phyloP scores from a whole-genome alignment of 805 yeast species.

The Diddensiella santjacobensis region DNA sequence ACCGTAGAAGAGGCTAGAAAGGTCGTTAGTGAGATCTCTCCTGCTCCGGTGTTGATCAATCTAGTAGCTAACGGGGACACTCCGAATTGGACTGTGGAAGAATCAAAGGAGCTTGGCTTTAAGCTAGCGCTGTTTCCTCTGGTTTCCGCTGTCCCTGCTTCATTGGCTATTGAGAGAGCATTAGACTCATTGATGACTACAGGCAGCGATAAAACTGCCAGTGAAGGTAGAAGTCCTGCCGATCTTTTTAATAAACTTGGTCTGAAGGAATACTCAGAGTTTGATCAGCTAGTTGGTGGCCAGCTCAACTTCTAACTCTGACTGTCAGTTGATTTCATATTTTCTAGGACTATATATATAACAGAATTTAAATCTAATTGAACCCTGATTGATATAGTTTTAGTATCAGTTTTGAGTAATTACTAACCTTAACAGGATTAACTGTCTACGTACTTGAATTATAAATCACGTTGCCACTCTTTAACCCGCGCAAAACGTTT shows the following conservation, averaged over 20 bases:
- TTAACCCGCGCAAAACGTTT: too few species aligned
- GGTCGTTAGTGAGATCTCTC: conserved; percentile 6
- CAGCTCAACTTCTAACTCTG: neutral
- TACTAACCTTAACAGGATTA: too few species aligned
- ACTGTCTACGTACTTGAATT: too few species aligned
- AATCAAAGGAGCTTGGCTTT: conserved; percentile 7
- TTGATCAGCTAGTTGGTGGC: conserved; percentile 2
- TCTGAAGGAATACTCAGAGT: neutral
- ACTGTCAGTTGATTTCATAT: neutral
- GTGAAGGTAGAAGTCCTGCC: conserved; percentile 4
- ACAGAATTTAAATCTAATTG: neutral
- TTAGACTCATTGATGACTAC: neutral
- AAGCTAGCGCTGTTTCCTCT: conserved; percentile 8
- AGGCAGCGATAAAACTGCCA: conserved; percentile 4
- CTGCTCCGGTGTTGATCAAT: conserved; percentile 7
- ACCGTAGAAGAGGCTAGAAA: conserved; percentile 10
- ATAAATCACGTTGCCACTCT: too few species aligned
- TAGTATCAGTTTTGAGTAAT: too few species aligned
- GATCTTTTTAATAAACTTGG: conserved; percentile 1
- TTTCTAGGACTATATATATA: neutral
- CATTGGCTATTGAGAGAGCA: conserved; percentile 3
- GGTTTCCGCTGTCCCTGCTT: conserved; percentile 5
- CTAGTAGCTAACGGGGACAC: conserved; percentile 8
- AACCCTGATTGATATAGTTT: too few species aligned
- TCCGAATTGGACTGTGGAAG: conserved; percentile 6